These are phyloP conservation scores for Aureobasidium uvarum DNA, from an alignment of 2,329 filamentous ascomycete species.

Conservation along the genomic window DNA sequence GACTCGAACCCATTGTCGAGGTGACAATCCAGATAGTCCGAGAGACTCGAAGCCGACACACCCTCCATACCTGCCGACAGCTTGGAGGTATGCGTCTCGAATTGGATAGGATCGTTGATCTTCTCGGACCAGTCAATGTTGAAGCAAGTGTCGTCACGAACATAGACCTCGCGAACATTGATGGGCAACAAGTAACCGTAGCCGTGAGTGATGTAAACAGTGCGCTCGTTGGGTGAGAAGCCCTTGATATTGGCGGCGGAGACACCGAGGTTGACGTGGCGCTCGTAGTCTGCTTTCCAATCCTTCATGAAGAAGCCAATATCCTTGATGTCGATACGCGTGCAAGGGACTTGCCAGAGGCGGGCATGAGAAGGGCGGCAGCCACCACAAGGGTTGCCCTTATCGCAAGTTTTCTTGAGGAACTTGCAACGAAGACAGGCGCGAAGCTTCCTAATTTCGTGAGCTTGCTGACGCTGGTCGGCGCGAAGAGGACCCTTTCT, in stretches of 20 bases:
- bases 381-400: slow-evolving; percentile 91
- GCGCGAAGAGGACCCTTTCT: slow-evolving; percentile 85
- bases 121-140: slow-evolving; percentile 91
- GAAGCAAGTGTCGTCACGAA: slow-evolving; percentile 89
- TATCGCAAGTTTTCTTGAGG: slow-evolving; percentile 98
- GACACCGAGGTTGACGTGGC: slow-evolving; percentile 80
- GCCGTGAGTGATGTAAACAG: slow-evolving; percentile 92
- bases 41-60: slow-evolving; percentile 74
- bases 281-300: slow-evolving; percentile 96
- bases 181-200: slow-evolving; percentile 92
- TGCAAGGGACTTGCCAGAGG: slow-evolving; percentile 96
- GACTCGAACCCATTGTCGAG: slow-evolving; percentile 88
- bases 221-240: slow-evolving; percentile 60
- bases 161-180: slow-evolving; percentile 89
- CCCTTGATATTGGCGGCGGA: slow-evolving; percentile 96
- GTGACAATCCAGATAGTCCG: slow-evolving; percentile 92
- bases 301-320: slow-evolving; percentile 99
- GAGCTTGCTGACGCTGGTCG: slow-evolving; percentile 93
- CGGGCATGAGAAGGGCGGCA: slow-evolving; percentile 95
- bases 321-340: slow-evolving; percentile 97
- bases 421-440: slow-evolving; percentile 97
- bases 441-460: slow-evolving; percentile 91
- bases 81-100: slow-evolving; percentile 82
- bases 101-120: slow-evolving; percentile 71
- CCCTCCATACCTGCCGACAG: slow-evolving; percentile 88